Evolutionary conservation across 2,329 filamentous ascomycete species (phyloP), one percentile per base, ranked within the genome.

Genomic region (Xylaria sp.): DNA sequence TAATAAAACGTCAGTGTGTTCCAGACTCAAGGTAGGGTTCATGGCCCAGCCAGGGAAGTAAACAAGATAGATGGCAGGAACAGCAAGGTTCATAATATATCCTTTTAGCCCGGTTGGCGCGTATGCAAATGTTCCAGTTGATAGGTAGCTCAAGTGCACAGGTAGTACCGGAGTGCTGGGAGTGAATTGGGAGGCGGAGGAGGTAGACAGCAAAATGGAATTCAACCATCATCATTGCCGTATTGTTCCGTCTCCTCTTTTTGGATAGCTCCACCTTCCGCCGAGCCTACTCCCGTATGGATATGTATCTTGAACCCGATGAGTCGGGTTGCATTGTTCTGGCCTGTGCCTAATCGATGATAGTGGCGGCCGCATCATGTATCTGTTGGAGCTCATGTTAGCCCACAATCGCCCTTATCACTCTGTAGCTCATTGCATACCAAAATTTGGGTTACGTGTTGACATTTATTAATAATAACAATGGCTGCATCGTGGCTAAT

Each of bases 181-280:
- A 48, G 24, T 21, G 41, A 16, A 17, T 44, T 34, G 39, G 39
- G n/a, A n/a, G n/a, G n/a, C n/a, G n/a, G n/a, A n/a, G n/a, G n/a
- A n/a, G n/a, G 21, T 53, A 38, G 24, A 22, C 46, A 42, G 29
- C 48, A 40, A 54, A 54, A 50, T 39, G 26, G 48, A 24, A n/a
- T 39, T 48, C 55, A 56, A 54, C 41, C 50, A 40, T 17, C 34
- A 52, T 19, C 4, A 44, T 43, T 19, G 48, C 43, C 44, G 50
- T 46, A 39, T 45, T 53, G 52, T 41, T 56, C 58, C 56, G 55
- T 50, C 48, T 55, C 54, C 55, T 61, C 47, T 48, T 59, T 61
- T 54, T 37, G 52, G 55, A 38, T 48, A 52, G n/a, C 19, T 22
- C 19, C 40, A 7, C 17, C 6, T 16, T 7, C 13, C 24, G 6